A percentile compares a stretch with the other conserved stretches of the same genome.
These are phyloP conservation scores for Pulveroboletus sp. DNA, from an alignment of 768 basidiomycete species.

Conservation along the genomic window DNA sequence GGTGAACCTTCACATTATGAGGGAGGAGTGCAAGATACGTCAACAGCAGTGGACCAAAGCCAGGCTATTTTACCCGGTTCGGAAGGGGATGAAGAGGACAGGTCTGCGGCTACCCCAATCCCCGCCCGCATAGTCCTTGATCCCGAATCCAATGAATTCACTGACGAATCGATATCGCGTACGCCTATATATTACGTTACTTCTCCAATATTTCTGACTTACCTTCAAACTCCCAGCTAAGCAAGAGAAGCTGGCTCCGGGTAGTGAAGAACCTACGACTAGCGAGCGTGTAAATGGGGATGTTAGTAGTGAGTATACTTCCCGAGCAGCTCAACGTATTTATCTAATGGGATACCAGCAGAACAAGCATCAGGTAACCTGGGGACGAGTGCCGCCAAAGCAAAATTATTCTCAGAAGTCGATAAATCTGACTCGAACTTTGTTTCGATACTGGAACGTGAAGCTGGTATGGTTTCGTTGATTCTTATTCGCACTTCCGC, in stretches of 20 bases:
- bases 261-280: not conserved
- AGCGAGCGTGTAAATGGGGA: conserved; percentile 5
- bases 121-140: conserved; percentile 6
- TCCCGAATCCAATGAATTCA: not conserved
- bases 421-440: conserved; percentile 30
- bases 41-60: conserved; percentile 17
- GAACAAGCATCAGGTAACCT: conserved; percentile 9
- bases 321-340: not conserved
- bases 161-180: conserved; percentile 3
- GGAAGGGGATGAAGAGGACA: conserved; percentile 14
- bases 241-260: not conserved
- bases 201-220: not conserved
- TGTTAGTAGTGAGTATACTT: conserved; percentile 9
- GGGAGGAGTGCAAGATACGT: conserved; percentile 19
- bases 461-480: conserved; percentile 24
- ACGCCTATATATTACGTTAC: not conserved
- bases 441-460: conserved; percentile 24
- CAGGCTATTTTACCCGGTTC: conserved; percentile 6
- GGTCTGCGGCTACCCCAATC: conserved; percentile 13
- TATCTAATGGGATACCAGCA: conserved; percentile 4
- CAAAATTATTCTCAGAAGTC: conserved; percentile 10
- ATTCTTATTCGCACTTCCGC: not conserved
- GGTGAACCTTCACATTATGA: conserved; percentile 19
- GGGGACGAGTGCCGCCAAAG: conserved; percentile 5
- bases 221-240: conserved; percentile 2